Conservation (phyloP, 306 rosid species). For the Acacia crassicarpa region DNA sequence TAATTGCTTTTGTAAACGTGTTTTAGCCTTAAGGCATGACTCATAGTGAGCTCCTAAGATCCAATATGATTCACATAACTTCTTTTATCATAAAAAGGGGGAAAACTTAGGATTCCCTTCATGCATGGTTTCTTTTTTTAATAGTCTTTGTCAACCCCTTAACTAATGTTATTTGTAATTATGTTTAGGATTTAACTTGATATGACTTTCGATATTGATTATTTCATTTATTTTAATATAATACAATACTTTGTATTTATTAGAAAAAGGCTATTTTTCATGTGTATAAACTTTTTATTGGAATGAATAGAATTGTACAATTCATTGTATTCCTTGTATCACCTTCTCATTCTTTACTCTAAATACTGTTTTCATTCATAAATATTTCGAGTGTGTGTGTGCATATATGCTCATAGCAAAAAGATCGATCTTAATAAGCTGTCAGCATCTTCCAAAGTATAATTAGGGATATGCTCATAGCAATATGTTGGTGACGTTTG, state of each 20-base stretch:
- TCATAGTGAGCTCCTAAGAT: not conserved
- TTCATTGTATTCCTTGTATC: not conserved
- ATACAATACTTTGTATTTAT: no score
- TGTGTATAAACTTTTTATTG: no score
- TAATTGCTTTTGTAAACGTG: not conserved
- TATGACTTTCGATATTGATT: no score
- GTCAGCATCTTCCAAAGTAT: not conserved
- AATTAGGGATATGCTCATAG: not conserved
- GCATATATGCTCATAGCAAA: no score
- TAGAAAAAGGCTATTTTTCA: no score
- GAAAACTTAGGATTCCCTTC: not conserved
- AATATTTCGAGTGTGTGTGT: no score
- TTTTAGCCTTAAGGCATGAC: not conserved
- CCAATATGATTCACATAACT: no score
- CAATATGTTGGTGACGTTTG: not conserved
- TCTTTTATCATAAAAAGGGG: no score
- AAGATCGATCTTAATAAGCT: not conserved
- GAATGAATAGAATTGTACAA: no score
- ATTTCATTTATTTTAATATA: no score
- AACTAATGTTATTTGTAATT: not conserved
- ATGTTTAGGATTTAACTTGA: no score
- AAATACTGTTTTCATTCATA: not conserved
- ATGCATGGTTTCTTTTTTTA: not conserved
- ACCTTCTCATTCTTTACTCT: not conserved
- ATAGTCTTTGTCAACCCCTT: not conserved